Percentiles rank a stretch among this genome's conserved stretches.
phyloP scores from a whole-genome alignment of 305 asterid genomes.

The Euphrasia arctica region DNA sequence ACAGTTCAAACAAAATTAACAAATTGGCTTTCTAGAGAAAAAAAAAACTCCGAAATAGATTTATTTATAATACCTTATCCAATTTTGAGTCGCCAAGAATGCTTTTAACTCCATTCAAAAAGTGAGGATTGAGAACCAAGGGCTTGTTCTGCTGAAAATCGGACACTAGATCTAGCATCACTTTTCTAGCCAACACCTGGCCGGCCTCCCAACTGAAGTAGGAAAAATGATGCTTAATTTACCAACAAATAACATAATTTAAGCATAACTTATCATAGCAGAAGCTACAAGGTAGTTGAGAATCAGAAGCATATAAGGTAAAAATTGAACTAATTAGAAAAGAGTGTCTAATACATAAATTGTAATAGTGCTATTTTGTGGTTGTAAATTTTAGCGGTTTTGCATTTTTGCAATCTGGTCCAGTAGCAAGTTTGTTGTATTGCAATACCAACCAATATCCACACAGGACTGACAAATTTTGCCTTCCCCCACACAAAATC shows the following conservation, averaged over 20 bases:
- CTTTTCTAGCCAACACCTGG: constrained; percentile 82
- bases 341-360: not conserved
- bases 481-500: no score
- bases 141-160: constrained; percentile 82
- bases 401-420: no score
- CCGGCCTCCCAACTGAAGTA: constrained; percentile 93
- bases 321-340: not conserved
- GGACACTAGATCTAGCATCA: constrained; percentile 81
- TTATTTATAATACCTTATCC: constrained; percentile 63
- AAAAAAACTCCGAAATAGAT: not conserved
- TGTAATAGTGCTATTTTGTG: no score
- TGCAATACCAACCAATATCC: no score
- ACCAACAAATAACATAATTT: no score
- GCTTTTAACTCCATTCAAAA: constrained; percentile 70
- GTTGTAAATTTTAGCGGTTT: no score
- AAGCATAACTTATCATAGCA: no score
- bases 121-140: constrained; percentile 67
- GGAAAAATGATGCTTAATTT: constrained; percentile 12
- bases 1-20: constrained; percentile 10
- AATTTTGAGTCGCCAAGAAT: constrained; percentile 61
- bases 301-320: not conserved
- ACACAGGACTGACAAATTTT: no score
- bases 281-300: not conserved
- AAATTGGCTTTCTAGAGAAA: constrained; percentile 2
- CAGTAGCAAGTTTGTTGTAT: no score